Percentiles rank a stretch among this genome's conserved stretches.
phyloP scores from a whole-genome alignment of 1,284 basidiomycete species.

The Grifola frondosa region DNA sequence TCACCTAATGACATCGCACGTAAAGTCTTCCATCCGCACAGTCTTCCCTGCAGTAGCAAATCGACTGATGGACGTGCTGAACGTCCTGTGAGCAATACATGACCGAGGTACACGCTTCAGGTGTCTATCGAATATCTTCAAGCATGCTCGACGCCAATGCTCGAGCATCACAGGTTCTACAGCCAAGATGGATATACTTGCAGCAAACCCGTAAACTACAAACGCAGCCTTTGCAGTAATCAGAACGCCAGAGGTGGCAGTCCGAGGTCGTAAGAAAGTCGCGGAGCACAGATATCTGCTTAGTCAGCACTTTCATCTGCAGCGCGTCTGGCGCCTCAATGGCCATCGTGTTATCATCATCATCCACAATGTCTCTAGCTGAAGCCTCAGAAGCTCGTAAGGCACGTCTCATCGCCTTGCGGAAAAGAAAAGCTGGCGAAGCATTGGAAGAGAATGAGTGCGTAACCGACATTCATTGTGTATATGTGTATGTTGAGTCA shows the following conservation, averaged over 20 bases:
- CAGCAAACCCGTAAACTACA: no score
- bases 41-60: conserved; percentile 28
- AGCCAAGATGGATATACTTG: no score
- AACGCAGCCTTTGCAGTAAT: no score
- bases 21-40: conserved; percentile 67
- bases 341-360: background rate
- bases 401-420: conserved; percentile 78
- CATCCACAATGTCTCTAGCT: conserved; percentile 70
- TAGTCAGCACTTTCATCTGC: conserved; percentile 16
- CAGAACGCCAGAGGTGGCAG: background rate
- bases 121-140: conserved; percentile 32
- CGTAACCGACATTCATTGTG: conserved; percentile 14
- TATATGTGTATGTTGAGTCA: conserved; percentile 4
- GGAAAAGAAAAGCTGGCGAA: conserved; percentile 74
- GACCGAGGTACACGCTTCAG: conserved; percentile 8
- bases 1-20: conserved; percentile 77
- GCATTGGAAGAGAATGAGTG: conserved; percentile 39
- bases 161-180: conserved; percentile 42
- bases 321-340: background rate
- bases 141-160: conserved; percentile 40
- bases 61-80: conserved; percentile 34
- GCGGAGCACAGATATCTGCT: conserved; percentile 6
- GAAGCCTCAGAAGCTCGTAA: conserved; percentile 86
- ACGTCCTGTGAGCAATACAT: conserved; percentile 18
- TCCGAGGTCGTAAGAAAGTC: background rate